These are phyloP conservation scores for Blastomyces gilchristii DNA, from an alignment of 2,329 filamentous ascomycete species.

Conservation along the genomic window DNA sequence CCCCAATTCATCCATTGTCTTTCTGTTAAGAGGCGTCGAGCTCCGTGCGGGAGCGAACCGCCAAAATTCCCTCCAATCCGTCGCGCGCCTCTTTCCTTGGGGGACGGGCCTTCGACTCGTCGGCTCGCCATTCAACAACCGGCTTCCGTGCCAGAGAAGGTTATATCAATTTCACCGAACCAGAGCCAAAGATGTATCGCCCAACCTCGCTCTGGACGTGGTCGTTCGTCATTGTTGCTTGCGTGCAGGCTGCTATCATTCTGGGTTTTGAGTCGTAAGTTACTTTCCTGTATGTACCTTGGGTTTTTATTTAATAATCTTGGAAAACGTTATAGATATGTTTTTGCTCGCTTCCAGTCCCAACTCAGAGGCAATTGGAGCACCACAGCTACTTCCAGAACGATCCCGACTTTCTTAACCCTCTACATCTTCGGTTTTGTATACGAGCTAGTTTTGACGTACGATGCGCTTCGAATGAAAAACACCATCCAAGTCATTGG, in stretches of 20 bases:
- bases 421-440: constrained; percentile 96
- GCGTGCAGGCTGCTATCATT: constrained; percentile 67
- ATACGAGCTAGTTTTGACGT: constrained; percentile 81
- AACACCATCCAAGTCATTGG: constrained; percentile 99
- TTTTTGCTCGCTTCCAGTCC: constrained; percentile 76
- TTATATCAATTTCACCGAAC: constrained; percentile 30
- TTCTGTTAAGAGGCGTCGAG: constrained; percentile 9
- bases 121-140: constrained; percentile 39
- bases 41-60: constrained; percentile 34
- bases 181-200: constrained; percentile 53
- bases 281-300: too few relatives aligned
- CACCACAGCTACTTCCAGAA: constrained; percentile 38
- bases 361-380: constrained; percentile 37
- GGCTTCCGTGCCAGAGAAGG: constrained; percentile 45
- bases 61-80: constrained; percentile 49
- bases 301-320: not conserved
- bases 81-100: constrained; percentile 50
- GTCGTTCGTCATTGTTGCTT: constrained; percentile 64
- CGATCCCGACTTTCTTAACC: constrained; percentile 89
- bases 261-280: constrained; percentile 79
- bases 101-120: constrained; percentile 44
- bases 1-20: not conserved
- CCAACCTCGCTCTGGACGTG: constrained; percentile 83
- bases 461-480: constrained; percentile 85
- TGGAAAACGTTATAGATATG: constrained; percentile 51